phyloP scores from a whole-genome alignment of 1,139 yeast species.

The Blastobotrys elegans region DNA sequence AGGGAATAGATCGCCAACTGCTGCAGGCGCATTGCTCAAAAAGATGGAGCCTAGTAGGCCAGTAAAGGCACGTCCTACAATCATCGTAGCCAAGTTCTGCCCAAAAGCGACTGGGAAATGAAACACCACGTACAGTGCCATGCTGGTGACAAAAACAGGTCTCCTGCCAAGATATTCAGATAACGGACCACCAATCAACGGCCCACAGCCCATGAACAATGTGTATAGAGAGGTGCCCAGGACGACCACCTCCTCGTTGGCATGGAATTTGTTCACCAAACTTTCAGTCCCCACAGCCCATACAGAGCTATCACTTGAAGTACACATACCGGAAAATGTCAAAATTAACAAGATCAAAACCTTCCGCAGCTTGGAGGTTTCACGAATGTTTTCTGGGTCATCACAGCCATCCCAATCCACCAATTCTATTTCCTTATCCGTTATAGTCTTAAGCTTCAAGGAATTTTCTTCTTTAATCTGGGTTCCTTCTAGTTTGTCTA shows the following conservation, averaged over 20 bases:
- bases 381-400: constrained; percentile 45
- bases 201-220: constrained; percentile 60
- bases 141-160: constrained; percentile 40
- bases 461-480: too few relatives aligned
- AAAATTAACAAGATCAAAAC: constrained; percentile 52
- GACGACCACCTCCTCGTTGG: constrained; percentile 28
- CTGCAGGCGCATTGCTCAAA: constrained; percentile 76
- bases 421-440: too few relatives aligned
- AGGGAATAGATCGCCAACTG: constrained; percentile 67
- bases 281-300: constrained; percentile 52
- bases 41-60: constrained; percentile 64
- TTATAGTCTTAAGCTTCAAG: too few relatives aligned
- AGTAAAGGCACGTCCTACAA: constrained; percentile 56
- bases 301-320: constrained; percentile 49
- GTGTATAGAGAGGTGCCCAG: constrained; percentile 58
- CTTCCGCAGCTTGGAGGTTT: constrained; percentile 30
- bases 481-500: too few relatives aligned
- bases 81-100: constrained; percentile 61
- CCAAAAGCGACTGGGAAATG: constrained; percentile 60
- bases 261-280: constrained; percentile 35
- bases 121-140: constrained; percentile 46
- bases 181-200: constrained; percentile 57
- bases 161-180: constrained; percentile 61
- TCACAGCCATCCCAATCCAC: constrained; percentile 36
- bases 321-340: constrained; percentile 44